phyloP scores from a whole-genome alignment of 2,329 filamentous ascomycete species.

The Epichloe baconii region DNA sequence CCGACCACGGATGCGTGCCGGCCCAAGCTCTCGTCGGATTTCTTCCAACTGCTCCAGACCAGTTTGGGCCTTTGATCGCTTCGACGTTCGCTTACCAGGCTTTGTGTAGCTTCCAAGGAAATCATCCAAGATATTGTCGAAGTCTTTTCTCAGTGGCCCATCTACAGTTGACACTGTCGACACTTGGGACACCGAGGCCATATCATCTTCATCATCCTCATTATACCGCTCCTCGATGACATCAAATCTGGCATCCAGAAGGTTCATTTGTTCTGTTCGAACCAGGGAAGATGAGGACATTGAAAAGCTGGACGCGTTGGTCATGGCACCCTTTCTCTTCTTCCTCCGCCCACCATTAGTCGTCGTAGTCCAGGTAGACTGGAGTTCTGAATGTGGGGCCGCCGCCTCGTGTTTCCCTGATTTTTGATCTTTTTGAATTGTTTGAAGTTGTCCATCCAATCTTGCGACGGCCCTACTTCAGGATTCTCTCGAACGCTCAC shows the following conservation, averaged over 20 bases:
- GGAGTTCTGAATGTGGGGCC: conserved; percentile 45
- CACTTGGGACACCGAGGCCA: conserved; percentile 45
- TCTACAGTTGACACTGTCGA: conserved; percentile 53
- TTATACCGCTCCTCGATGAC: conserved; percentile 70
- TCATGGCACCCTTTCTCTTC: conserved; percentile 91
- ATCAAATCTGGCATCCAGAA: conserved; percentile 86
- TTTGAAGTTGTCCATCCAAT: conserved; percentile 86
- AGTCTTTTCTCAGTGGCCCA: conserved; percentile 61
- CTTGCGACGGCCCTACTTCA: conserved; percentile 54
- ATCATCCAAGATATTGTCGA: conserved; percentile 84
- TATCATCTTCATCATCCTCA: conserved; percentile 34
- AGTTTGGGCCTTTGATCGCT: conserved; percentile 67
- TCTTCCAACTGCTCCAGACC: conserved; percentile 87
- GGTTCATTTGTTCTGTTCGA: conserved; percentile 72
- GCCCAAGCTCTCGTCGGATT: conserved; percentile 67
- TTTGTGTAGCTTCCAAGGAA: conserved; percentile 68
- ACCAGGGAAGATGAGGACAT: conserved; percentile 85
- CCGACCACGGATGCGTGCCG: conserved; percentile 45
- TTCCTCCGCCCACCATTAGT: conserved; percentile 72
- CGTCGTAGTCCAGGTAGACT: conserved; percentile 62
- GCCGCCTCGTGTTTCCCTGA: conserved; percentile 26
- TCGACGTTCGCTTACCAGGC: conserved; percentile 59
- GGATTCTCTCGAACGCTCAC: conserved; percentile 34
- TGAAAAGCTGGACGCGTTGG: conserved; percentile 73
- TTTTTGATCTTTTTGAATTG: conserved; percentile 78